Percentiles rank a stretch among this genome's conserved stretches.
phyloP scores from a whole-genome alignment of 768 basidiomycete species.

The Lactarius sanguifluus region DNA sequence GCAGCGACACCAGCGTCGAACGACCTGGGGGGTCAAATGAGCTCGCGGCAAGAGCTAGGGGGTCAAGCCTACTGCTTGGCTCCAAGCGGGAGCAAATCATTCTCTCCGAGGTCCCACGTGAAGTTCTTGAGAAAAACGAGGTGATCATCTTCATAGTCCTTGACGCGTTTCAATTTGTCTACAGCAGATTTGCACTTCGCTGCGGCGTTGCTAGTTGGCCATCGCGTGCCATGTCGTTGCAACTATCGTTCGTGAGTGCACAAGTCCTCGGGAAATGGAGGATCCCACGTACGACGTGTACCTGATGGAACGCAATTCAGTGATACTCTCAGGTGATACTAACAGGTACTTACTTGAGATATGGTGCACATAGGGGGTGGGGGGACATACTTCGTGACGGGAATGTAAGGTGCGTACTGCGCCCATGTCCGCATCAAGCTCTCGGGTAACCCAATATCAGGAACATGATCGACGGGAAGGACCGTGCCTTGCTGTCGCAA shows the following conservation, averaged over 20 bases:
- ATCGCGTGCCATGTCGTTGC: conserved; percentile 80
- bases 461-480: background rate
- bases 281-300: conserved; percentile 52
- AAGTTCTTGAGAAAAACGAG: conserved; percentile 61
- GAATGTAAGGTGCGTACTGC: conserved; percentile 60
- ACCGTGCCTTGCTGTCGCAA: conserved; percentile 41
- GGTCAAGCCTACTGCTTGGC: conserved; percentile 52
- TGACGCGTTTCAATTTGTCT: conserved; percentile 51
- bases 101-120: conserved; percentile 55
- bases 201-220: conserved; percentile 56
- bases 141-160: conserved; percentile 43
- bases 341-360: conserved; percentile 46
- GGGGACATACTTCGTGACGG: conserved; percentile 45
- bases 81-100: conserved; percentile 67
- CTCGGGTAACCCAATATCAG: conserved; percentile 23
- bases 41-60: background rate
- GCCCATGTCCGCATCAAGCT: conserved; percentile 44
- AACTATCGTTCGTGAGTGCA: conserved; percentile 44
- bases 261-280: background rate
- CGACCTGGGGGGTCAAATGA: conserved; percentile 37
- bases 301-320: conserved; percentile 39
- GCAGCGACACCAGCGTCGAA: conserved; percentile 52
- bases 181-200: conserved; percentile 48
- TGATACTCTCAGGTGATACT: background rate
- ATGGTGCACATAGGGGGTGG: conserved; percentile 53